phyloP scores from a whole-genome alignment of 2,329 filamentous ascomycete species.

The Aspergillus vadensis region DNA sequence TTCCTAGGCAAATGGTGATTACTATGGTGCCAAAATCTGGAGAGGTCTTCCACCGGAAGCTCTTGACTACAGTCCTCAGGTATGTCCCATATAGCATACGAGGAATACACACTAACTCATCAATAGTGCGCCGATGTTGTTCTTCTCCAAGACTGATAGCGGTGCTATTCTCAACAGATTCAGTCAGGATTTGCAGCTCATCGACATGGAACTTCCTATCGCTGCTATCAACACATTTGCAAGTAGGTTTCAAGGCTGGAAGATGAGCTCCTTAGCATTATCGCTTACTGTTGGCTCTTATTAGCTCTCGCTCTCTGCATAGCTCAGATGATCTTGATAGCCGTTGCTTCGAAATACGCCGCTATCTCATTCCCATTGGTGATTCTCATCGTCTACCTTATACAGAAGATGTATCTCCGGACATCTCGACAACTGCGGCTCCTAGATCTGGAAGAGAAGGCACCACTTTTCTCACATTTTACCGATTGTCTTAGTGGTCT shows the following conservation, averaged over 20 bases:
- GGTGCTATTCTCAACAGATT: slow-evolving; percentile 48
- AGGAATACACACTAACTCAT: slow-evolving; percentile 19
- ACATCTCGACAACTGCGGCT: slow-evolving; percentile 63
- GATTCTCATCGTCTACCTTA: slow-evolving; percentile 47
- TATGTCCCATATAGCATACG: slow-evolving; percentile 25
- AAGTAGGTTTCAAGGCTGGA: slow-evolving; percentile 24
- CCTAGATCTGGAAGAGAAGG: slow-evolving; percentile 64
- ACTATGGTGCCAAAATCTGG: slow-evolving; percentile 58
- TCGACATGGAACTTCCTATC: slow-evolving; percentile 48
- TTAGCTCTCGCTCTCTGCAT: slow-evolving; percentile 37
- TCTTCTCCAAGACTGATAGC: slow-evolving; percentile 46
- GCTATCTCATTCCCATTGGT: slow-evolving; percentile 56
- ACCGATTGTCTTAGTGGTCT: slow-evolving; percentile 59
- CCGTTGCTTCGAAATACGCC: slow-evolving; percentile 50
- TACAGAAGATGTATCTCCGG: slow-evolving; percentile 61
- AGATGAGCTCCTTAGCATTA: not conserved
- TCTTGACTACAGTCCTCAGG: slow-evolving; percentile 54
- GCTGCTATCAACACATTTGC: slow-evolving; percentile 44
- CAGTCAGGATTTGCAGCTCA: slow-evolving; percentile 48
- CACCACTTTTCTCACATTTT: slow-evolving; percentile 61
- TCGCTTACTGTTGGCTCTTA: not conserved
- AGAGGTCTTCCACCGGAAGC: slow-evolving; percentile 50
- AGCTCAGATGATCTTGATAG: slow-evolving; percentile 54
- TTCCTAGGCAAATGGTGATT: slow-evolving; percentile 51
- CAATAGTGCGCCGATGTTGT: slow-evolving; percentile 43